Evolutionary conservation across 192 early-diverging fungal genomes (phyloP), one percentile per base, ranked within the genome.

Genomic region (Coemansia sp.): DNA sequence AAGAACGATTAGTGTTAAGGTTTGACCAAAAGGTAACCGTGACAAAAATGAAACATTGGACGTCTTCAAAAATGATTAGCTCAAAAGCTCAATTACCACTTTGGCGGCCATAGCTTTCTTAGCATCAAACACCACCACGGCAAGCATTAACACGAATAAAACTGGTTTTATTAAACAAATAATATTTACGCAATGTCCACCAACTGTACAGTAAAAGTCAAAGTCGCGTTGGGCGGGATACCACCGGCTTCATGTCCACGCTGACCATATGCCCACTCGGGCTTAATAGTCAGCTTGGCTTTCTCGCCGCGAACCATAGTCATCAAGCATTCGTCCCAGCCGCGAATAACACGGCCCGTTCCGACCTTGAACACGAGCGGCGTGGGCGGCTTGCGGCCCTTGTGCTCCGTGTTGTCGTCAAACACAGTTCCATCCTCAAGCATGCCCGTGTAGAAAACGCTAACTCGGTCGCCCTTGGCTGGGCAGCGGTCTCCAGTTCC

Each of bases 311-410:
- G 76, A 27, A 88, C 90, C 87, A 98, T 88, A 63, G 93, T 84
- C 52, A 92, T 86, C 61, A 98, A 88, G 72, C 90, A 94, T 84
- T 88, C 85, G 67, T 88, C 87, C 91, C 91, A 90, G 25, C 89
- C 93, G 55, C 87, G 84, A 68, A 98, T 98, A 62, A 98, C 95
- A 51, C 86, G 89, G n/a, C 92, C 92, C n/a, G 92, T 92, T 65
- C 96, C 96, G 69, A 98, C 77, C 69, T 85, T 90, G 80, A 93
- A 93, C 32, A 82, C 75, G 32, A 94, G 76, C 3, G 90, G 88
- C 29, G 72, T 65, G n/a, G 79, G 75, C 60, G 87, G 84, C 84
- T 88, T 90, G 66, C 86, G 82, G 43, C 78, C 79, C 65, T 72
- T 76, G 45, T 71, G 66, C 25, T 66, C 65, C 19, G 79, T 75